A percentile compares a stretch with the other conserved stretches of the same genome.
Evolutionary conservation across 345 rosid species (phyloP).

Genomic region (Eutrema heterophyllum): DNA sequence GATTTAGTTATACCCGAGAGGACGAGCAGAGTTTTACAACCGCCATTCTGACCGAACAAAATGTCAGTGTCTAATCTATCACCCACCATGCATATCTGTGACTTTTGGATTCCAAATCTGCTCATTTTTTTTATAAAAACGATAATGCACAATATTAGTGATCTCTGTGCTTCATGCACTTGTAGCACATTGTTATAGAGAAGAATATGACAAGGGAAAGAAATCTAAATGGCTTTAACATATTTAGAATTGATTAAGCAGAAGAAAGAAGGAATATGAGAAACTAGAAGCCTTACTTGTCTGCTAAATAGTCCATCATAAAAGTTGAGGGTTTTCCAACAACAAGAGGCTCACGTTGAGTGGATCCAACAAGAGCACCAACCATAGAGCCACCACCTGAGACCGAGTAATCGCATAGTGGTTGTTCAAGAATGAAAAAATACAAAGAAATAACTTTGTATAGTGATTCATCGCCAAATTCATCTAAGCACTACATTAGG

Average conservation of each 20-base stretch:
- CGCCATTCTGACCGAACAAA: constrained; percentile 84
- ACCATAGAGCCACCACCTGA: constrained; percentile 98
- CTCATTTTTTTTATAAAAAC: background rate
- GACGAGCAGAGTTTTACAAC: constrained; percentile 94
- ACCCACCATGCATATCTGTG: constrained; percentile 98
- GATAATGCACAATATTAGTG: background rate
- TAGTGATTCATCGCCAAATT: background rate
- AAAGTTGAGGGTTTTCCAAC: constrained; percentile 98
- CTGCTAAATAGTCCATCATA: constrained; percentile 93
- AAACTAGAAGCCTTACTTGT: constrained; percentile 50
- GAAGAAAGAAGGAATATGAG: background rate
- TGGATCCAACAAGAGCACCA: constrained; percentile 78
- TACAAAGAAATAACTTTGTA: background rate
- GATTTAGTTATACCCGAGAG: constrained; percentile 59
- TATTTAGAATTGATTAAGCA: background rate
- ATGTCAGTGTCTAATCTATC: constrained; percentile 94
- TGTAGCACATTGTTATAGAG: background rate
- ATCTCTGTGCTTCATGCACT: background rate
- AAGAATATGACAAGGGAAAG: background rate
- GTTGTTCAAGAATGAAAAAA: background rate
- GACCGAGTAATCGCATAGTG: background rate
- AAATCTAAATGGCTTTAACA: background rate
- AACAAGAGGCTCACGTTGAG: constrained; percentile 81
- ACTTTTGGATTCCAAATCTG: constrained; percentile 83
- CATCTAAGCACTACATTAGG: background rate